Evolutionary conservation across 2,329 filamentous ascomycete species (phyloP).

Genomic region (Pseudovirgaria hyperparasitica): DNA sequence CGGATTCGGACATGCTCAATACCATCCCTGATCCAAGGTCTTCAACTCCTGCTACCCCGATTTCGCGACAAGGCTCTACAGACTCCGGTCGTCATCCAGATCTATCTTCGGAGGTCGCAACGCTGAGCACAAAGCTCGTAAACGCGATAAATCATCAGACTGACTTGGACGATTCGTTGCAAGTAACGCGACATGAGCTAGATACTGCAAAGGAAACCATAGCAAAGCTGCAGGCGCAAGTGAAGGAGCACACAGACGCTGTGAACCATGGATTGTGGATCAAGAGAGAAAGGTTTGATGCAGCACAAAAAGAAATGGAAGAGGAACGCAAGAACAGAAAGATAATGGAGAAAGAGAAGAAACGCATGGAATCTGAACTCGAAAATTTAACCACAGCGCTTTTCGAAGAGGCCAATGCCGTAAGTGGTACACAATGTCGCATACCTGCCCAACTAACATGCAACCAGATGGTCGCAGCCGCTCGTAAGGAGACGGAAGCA

Average conservation of each 20-base stretch:
- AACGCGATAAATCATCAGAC: slow-evolving; percentile 97
- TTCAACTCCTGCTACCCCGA: slow-evolving; percentile 21
- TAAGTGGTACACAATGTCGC: slow-evolving; percentile 22
- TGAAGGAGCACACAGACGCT: slow-evolving; percentile 55
- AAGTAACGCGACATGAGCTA: slow-evolving; percentile 70
- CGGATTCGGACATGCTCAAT: slow-evolving; percentile 48
- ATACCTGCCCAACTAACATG: slow-evolving; percentile 8
- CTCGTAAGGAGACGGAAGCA: slow-evolving; percentile 71
- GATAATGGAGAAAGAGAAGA: slow-evolving; percentile 52
- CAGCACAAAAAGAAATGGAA: slow-evolving; percentile 30
- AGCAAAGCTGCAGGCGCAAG: slow-evolving; percentile 53
- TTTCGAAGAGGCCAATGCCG: slow-evolving; percentile 95
- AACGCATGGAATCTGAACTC: slow-evolving; percentile 80
- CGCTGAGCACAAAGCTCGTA: slow-evolving; percentile 88
- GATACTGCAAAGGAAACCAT: slow-evolving; percentile 59
- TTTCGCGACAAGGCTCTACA: slow-evolving; percentile 29
- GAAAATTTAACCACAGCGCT: slow-evolving; percentile 81
- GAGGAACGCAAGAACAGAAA: slow-evolving; percentile 28
- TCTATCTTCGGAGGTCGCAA: slow-evolving; percentile 65
- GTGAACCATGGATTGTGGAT: slow-evolving; percentile 65
- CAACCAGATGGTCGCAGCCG: slow-evolving; percentile 72
- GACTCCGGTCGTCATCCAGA: slow-evolving; percentile 42
- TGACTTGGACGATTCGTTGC: slow-evolving; percentile 74
- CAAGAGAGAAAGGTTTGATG: slow-evolving; percentile 58
- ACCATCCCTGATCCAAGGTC: slow-evolving; percentile 48